A percentile compares a stretch with the other conserved stretches of the same genome.
These are phyloP conservation scores for Pezicula carpinea DNA, from an alignment of 2,329 filamentous ascomycete genomes.

Conservation along the genomic window DNA sequence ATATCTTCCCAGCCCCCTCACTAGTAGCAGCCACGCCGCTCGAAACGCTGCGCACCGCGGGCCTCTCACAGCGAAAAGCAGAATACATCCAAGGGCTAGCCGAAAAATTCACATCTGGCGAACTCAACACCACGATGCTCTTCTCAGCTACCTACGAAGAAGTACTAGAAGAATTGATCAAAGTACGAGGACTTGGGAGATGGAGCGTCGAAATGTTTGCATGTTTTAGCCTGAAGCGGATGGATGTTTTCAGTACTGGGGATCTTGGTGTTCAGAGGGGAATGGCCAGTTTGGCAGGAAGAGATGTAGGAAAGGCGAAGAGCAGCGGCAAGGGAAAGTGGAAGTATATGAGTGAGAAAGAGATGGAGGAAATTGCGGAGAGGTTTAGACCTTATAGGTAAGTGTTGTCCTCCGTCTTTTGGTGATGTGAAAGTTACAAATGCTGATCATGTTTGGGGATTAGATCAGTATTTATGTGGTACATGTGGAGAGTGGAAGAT, in stretches of 20 bases:
- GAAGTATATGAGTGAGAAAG: conserved; percentile 95
- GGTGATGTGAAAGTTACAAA: not conserved
- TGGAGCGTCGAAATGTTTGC: conserved; percentile 99
- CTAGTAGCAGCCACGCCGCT: conserved; percentile 63
- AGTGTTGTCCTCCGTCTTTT: conserved; percentile 24
- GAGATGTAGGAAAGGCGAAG: conserved; percentile 81
- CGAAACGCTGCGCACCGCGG: conserved; percentile 71
- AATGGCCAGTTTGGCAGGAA: conserved; percentile 82
- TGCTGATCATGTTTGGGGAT: not conserved
- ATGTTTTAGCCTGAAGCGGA: conserved; percentile 87
- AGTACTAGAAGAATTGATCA: conserved; percentile 74
- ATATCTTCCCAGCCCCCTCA: conserved; percentile 68
- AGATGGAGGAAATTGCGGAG: conserved; percentile 80
- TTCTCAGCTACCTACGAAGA: conserved; percentile 79
- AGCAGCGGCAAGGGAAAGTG: conserved; percentile 77
- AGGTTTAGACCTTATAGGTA: conserved; percentile 77
- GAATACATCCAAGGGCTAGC: conserved; percentile 90
- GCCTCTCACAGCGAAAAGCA: conserved; percentile 89
- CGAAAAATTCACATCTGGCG: conserved; percentile 70
- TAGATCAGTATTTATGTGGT: conserved; percentile 90
- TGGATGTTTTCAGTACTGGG: conserved; percentile 89
- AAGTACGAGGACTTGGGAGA: conserved; percentile 78
- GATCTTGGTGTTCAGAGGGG: conserved; percentile 92
- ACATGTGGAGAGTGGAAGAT: conserved; percentile 84
- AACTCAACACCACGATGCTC: conserved; percentile 72